Evolutionary conservation across 805 yeast species (phyloP), one percentile per base, ranked within the genome.

Genomic region (Spathaspora arborariae): DNA sequence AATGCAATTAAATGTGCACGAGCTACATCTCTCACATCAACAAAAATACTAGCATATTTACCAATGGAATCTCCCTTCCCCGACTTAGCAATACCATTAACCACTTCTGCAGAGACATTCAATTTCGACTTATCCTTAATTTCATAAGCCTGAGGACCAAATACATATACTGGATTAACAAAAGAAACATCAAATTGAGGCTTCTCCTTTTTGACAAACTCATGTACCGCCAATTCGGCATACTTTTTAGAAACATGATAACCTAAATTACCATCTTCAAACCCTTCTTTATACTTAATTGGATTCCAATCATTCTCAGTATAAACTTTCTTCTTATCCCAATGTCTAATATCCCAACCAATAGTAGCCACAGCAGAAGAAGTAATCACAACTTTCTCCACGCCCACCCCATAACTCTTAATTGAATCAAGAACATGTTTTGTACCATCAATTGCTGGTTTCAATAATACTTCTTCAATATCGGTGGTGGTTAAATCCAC

Each of bases 201-300:
- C n/a, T 50, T 48, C 38, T 48, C 50, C 5, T 33, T 30, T 15
- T 69, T 53, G 42, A 76, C 64, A 15, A 67, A 72, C 2, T 76
- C 71, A 82, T 88, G 80, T 3, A 84, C 85, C 2, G 77, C 72
- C 42, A 64, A 60, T 56, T 83, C 87, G 18, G 85, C 84, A 46
- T 74, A 72, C 37, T 74, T 78, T 61, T 80, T 80, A n/a, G 85
- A 79, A 4, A 78, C 86, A 44, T 71, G 52, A 60, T 81, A 80
- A 2, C 81, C 84, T 37, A 47, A 48, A 18, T 55, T 50, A 3
- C 68, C 60, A 50, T 74, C 70, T 20, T 47, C 51, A 45, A 72
- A 69, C 6, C 71, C 64, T 46, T 72, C 70, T 43, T 75, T 78
- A 70, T 75, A 72, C 11, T 78, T 70, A 21, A 76, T 65, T 34